Evolutionary conservation across 139 green algal genomes (phyloP).

Genomic region (Astrephomene gubernaculifera): DNA sequence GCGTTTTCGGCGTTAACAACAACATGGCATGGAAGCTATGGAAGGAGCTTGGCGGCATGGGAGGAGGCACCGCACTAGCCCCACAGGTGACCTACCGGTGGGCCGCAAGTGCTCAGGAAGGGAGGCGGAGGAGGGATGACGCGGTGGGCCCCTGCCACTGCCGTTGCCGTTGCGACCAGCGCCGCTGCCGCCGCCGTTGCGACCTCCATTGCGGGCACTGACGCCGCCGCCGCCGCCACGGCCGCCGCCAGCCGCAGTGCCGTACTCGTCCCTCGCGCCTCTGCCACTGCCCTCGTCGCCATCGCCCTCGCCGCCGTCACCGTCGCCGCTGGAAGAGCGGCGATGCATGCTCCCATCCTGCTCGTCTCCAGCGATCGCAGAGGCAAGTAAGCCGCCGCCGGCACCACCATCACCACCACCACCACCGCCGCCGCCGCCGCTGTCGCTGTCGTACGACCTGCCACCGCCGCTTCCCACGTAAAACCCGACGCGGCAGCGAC

Average conservation of each 20-base stretch:
- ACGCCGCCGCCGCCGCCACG: not conserved
- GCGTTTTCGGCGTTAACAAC: not conserved
- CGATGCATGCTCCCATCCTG: no score
- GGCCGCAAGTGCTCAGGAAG: not conserved
- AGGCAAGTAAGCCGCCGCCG: no score
- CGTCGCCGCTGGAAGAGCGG: not conserved
- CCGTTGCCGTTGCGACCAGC: not conserved
- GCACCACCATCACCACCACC: no score
- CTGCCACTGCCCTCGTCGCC: not conserved
- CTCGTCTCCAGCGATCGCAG: no score
- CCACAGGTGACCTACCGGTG: not conserved
- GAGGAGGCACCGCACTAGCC: not conserved
- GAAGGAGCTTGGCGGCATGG: not conserved
- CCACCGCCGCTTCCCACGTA: no score
- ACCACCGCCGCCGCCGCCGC: not conserved
- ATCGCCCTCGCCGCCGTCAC: not conserved
- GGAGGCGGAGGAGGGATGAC: not conserved
- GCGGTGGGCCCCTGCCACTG: not conserved
- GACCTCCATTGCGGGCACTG: not conserved
- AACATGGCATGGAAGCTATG: not conserved
- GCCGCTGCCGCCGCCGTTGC: not conserved
- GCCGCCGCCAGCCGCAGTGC: not conserved
- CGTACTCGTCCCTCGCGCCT: no score
- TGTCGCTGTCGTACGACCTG: no score
- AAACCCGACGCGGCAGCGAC: no score